Evolutionary conservation across 345 rosid species (phyloP).

Genomic region (Populus deltoides): DNA sequence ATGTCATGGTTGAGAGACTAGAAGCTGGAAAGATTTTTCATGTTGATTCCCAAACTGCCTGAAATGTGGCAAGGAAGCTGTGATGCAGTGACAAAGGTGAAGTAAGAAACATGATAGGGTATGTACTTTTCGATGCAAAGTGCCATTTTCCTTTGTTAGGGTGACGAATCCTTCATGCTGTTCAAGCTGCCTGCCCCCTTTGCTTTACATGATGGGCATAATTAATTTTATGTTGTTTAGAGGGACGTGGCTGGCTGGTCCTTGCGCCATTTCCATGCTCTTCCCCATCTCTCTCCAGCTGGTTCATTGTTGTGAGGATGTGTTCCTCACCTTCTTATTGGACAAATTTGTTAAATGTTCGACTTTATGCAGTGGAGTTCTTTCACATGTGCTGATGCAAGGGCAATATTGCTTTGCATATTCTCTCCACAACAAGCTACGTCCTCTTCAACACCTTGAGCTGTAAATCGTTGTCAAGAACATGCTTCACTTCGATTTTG

Average conservation of each 20-base stretch:
- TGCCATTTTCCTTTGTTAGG: constrained; percentile 24
- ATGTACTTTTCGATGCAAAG: constrained; percentile 12
- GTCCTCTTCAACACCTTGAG: neutral
- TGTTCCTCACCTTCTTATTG: neutral
- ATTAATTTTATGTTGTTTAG: neutral
- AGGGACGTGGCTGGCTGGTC: neutral
- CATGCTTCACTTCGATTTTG: neutral
- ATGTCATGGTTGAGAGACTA: neutral
- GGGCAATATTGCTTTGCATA: neutral
- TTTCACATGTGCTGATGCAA: constrained; percentile 18
- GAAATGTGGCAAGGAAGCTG: constrained; percentile 1
- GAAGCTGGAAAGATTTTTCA: neutral
- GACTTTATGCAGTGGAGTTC: neutral
- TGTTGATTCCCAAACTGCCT: neutral
- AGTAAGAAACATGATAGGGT: constrained; percentile 6
- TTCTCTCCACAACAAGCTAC: neutral
- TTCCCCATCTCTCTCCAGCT: constrained; percentile 5
- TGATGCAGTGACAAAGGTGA: neutral
- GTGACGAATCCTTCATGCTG: constrained; percentile 8
- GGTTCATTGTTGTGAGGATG: neutral
- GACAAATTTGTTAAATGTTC: neutral
- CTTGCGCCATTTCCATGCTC: neutral
- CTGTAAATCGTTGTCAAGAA: neutral
- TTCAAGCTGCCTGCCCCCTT: constrained; percentile 1
- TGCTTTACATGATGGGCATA: neutral